These are phyloP conservation scores for Metschnikowia dekortorum DNA, from an alignment of 805 yeast species.

Conservation along the genomic window DNA sequence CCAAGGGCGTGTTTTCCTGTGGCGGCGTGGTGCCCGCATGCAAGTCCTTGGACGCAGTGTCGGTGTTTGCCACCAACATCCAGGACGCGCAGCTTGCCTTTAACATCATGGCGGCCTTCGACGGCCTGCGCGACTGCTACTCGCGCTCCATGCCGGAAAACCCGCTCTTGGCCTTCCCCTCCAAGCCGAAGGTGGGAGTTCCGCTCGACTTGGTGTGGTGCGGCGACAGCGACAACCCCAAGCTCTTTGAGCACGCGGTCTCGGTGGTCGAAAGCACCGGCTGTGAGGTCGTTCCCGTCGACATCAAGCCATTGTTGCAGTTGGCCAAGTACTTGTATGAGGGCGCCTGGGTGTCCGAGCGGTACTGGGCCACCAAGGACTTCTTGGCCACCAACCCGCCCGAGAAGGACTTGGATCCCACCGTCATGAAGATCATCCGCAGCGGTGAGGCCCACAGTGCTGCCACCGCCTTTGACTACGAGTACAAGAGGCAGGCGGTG, in stretches of 20 bases:
- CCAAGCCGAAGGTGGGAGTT: constrained; percentile 65
- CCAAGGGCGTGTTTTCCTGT: constrained; percentile 82
- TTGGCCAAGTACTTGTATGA: constrained; percentile 87
- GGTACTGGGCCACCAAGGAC: constrained; percentile 78
- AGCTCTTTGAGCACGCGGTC: constrained; percentile 60
- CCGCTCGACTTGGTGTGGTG: constrained; percentile 74
- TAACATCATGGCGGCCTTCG: constrained; percentile 66
- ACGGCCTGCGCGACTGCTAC: constrained; percentile 66
- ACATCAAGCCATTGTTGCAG: constrained; percentile 71
- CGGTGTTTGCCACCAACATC: constrained; percentile 73
- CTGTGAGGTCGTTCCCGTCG: constrained; percentile 52
- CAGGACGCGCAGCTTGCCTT: constrained; percentile 80
- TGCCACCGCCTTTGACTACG: constrained; percentile 77
- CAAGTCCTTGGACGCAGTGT: constrained; percentile 88
- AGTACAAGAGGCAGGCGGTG: constrained; percentile 81
- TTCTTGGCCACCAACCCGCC: constrained; percentile 72
- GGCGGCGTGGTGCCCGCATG: constrained; percentile 97
- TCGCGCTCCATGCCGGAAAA: constrained; percentile 70
- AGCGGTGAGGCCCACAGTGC: constrained; percentile 79
- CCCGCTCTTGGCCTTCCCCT: constrained; percentile 57
- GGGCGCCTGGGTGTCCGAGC: constrained; percentile 98
- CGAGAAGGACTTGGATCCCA: constrained; percentile 69
- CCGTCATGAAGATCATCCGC: constrained; percentile 69
- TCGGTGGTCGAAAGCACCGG: constrained; percentile 43
- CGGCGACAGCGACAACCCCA: constrained; percentile 76